Evolutionary conservation across 1,284 basidiomycete species (phyloP), one percentile per base, ranked within the genome.

Genomic region (Mycosarcoma mackinlayi): DNA sequence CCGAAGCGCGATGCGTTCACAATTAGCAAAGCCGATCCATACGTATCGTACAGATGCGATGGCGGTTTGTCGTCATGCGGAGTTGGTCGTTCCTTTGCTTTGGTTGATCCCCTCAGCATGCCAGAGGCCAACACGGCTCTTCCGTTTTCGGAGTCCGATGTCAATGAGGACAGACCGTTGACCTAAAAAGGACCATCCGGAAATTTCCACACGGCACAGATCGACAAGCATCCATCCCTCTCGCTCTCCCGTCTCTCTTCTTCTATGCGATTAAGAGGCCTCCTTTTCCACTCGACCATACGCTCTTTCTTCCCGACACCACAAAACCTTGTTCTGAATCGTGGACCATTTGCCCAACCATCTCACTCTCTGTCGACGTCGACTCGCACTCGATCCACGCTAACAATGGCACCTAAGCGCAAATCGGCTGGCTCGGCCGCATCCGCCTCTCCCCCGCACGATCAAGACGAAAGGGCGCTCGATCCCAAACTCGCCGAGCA

Each of bases 401-500:
- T 10, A 23, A 59, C 41, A 8, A 65, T 59, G 63, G 52, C 56
- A 11, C n/a, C 52, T 3, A 67, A 67, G 46, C 53, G 64, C 45
- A 57, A 50, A 31, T 9, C 25, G 4, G 39, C 37, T n/a, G n/a
- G n/a, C n/a, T n/a, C n/a, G 11, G 37, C 51, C 13, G 18, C 64
- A 5, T 1, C 45, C 10, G 21, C 46, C 8, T n/a, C 41, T n/a
- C 19, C 31, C 3, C n/a, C 35, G 14, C 65, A 61, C 27, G 59
- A 66, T 25, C 31, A 53, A 24, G 60, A 65, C 33, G 63, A 63
- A 38, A 59, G 62, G 27, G 63, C 56, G 11, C 51, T 72, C 37
- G 72, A 74, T 28, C 64, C 67, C n/a, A 72, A 63, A 21, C 60
- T 69, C 21, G 69, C 67, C 14, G 57, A 71, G 19, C 47, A 67